Evolutionary conservation across 495 filamentous ascomycete species (phyloP).

Genomic region (Hypoxylon fuscum): DNA sequence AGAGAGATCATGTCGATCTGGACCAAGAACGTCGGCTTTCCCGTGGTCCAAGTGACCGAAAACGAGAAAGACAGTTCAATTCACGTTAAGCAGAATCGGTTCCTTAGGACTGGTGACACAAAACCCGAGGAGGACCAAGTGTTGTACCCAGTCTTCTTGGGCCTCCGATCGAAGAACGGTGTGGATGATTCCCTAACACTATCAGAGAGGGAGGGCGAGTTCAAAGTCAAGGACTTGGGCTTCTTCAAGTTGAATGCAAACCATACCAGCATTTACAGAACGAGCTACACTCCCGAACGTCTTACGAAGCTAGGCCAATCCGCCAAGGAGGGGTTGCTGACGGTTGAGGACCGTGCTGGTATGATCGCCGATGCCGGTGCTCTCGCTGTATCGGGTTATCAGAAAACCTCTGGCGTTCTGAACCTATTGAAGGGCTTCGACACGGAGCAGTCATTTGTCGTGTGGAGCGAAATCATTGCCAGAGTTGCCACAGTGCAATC

Average conservation of each 20-base stretch:
- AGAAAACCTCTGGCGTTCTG: constrained; percentile 89
- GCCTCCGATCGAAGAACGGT: constrained; percentile 72
- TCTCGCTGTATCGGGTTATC: constrained; percentile 87
- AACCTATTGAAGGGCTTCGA: constrained; percentile 86
- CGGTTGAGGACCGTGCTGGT: constrained; percentile 92
- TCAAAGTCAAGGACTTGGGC: constrained; percentile 69
- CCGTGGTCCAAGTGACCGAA: constrained; percentile 75
- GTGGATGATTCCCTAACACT: constrained; percentile 71
- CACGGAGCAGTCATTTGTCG: constrained; percentile 85
- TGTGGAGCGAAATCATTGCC: constrained; percentile 90
- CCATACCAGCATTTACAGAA: constrained; percentile 78
- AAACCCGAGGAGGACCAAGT: constrained; percentile 86
- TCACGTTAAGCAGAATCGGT: constrained; percentile 77
- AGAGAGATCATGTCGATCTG: constrained; percentile 79
- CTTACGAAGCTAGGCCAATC: constrained; percentile 79
- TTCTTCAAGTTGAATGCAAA: constrained; percentile 85
- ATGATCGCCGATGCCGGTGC: constrained; percentile 97
- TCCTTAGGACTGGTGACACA: constrained; percentile 77
- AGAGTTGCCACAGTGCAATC: constrained; percentile 77
- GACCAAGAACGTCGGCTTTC: constrained; percentile 82
- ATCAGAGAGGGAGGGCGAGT: constrained; percentile 74
- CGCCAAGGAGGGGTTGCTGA: constrained; percentile 84
- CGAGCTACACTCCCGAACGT: constrained; percentile 72
- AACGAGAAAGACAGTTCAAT: constrained; percentile 65
- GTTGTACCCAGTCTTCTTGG: constrained; percentile 76